Base-by-base conservation (phyloP, 805 yeast genomes). In the Nakazawaea siamensis region DNA sequence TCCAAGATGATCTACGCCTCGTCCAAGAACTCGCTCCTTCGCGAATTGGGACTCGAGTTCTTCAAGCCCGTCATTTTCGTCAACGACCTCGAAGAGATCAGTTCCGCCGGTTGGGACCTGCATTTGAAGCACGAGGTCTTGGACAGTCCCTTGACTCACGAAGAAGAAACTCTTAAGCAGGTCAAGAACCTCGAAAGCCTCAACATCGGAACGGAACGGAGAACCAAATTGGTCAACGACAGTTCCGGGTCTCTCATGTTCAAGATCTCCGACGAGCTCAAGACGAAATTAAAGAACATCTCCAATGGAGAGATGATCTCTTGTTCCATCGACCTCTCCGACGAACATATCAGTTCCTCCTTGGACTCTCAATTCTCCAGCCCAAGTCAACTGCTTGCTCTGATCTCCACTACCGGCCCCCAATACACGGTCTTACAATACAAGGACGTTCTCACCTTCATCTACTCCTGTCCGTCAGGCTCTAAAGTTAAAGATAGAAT, bases 1-100 rank as follows among this genome's bases (percentile, higher is more conserved):
- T 68, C 71, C 38, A 92, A 90, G 55, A 92, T 92, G 97, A 65
- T 92, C 32, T 92, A 88, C 54, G 97, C 97, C 4, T 84, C 96
- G 2, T 78, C 94, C 9, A 85, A 85, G 42, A 80, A 75, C 53
- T 75, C 92, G 1, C 57, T 92, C 24, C 59, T 83, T 37, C 74
- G 82, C 45, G 79, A 80, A 42, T 64, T 90, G 26, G 96, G 96
- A 4, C 48, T 62, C 13, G 69, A 67, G 38, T 58, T 60, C 35
- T 71, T 78, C 54, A 50, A 61, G 26, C 67, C 69, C 2, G 60
- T 67, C 32, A 50, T 80, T 6, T 68, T 70, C 40, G 63, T 80
- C 58, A 76, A 81, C 27, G 75, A 70, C 21, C 47, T 66, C 27
- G 68, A 62, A 7, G 94, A 78, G 47, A 51, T 78, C 29, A 58